Conservation (phyloP, 2,329 filamentous ascomycete species). For the Reticulascus tulasneorum region DNA sequence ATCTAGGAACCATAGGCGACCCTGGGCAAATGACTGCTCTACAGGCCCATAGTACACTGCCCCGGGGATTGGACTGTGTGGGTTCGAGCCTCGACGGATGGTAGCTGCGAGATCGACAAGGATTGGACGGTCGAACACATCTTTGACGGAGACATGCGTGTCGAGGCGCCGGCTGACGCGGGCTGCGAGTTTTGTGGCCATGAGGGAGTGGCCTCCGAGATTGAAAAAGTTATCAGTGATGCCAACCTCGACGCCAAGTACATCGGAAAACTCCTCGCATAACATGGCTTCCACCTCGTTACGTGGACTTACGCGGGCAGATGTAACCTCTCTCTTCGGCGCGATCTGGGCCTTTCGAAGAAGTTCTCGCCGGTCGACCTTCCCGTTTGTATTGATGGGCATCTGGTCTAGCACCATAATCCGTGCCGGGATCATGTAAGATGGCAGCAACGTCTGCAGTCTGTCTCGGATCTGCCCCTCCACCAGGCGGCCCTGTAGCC, state of each 20-base stretch:
- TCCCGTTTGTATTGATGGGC: constrained; percentile 20
- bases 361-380: constrained; percentile 17
- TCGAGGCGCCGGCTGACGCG: constrained; percentile 6
- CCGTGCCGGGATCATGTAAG: constrained; percentile 22
- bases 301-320: constrained; percentile 1
- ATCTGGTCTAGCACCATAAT: constrained; percentile 19
- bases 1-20: too few species aligned
- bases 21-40: too few species aligned
- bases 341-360: constrained; percentile 13
- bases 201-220: constrained; percentile 14
- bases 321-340: not conserved
- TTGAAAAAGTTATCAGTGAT: constrained; percentile 14
- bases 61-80: too few species aligned
- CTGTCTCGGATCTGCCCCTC: not conserved
- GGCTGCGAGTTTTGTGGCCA: constrained; percentile 5
- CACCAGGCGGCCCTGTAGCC: not conserved
- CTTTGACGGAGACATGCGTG: constrained; percentile 7
- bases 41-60: too few species aligned
- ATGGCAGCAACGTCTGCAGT: constrained; percentile 14
- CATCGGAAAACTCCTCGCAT: constrained; percentile 9
- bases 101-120: too few species aligned
- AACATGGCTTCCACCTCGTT: constrained; percentile 6
- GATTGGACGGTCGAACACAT: constrained; percentile 13
- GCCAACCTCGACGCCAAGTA: constrained; percentile 8
- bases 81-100: too few species aligned